A percentile compares a stretch with the other conserved stretches of the same genome.
These are phyloP conservation scores for Ophiobolus disseminans DNA, from an alignment of 2,329 filamentous ascomycete species.

Conservation along the genomic window DNA sequence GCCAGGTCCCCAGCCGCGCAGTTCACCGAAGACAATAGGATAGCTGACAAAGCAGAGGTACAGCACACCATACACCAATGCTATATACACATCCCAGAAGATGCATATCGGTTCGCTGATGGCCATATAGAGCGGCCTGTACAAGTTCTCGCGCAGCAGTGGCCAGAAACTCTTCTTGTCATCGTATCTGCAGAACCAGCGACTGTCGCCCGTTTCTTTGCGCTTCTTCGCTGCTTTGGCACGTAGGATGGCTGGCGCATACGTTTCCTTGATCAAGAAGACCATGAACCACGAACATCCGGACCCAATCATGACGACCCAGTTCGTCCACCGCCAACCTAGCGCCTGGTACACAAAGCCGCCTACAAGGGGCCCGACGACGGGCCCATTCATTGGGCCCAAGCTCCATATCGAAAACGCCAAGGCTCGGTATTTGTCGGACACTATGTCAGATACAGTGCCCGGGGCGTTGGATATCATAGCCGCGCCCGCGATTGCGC, in stretches of 20 bases:
- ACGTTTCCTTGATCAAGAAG: slow-evolving; percentile 75
- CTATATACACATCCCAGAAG: slow-evolving; percentile 74
- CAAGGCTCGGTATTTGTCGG: slow-evolving; percentile 79
- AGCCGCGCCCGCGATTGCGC: slow-evolving; percentile 75
- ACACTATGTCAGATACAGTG: slow-evolving; percentile 82
- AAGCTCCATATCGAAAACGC: slow-evolving; percentile 84
- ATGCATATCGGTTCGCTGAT: slow-evolving; percentile 88
- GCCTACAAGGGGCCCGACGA: slow-evolving; percentile 73
- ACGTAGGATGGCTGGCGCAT: slow-evolving; percentile 73
- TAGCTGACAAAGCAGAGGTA: slow-evolving; percentile 93
- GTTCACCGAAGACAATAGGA: slow-evolving; percentile 78
- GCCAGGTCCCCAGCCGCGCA: slow-evolving; percentile 78
- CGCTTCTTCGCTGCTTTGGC: slow-evolving; percentile 74
- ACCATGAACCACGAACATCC: slow-evolving; percentile 68
- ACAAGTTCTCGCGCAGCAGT: slow-evolving; percentile 76
- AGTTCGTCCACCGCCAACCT: slow-evolving; percentile 89
- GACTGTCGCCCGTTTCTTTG: slow-evolving; percentile 74
- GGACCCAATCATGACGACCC: slow-evolving; percentile 69
- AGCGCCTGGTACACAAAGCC: slow-evolving; percentile 80
- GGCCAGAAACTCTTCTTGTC: slow-evolving; percentile 68
- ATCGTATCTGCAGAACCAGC: slow-evolving; percentile 84
- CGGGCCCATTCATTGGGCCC: slow-evolving; percentile 77
- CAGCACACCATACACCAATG: slow-evolving; percentile 83
- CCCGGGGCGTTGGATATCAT: slow-evolving; percentile 86
- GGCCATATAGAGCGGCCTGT: slow-evolving; percentile 77